phyloP scores from a whole-genome alignment of 192 early-diverging fungal species.

The Podila minutissima region DNA sequence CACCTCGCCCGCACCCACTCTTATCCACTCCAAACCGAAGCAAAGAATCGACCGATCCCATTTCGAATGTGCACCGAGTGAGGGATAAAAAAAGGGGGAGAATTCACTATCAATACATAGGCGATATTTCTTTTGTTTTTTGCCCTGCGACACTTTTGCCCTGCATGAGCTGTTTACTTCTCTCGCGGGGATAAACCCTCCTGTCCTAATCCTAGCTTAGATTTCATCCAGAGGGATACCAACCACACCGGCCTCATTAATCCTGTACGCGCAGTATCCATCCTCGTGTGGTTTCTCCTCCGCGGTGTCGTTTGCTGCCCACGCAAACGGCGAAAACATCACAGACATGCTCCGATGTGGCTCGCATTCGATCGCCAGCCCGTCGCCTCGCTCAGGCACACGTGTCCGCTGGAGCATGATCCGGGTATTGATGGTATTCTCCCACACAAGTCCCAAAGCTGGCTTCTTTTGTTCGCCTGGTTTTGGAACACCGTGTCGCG shows the following conservation, averaged over 20 bases:
- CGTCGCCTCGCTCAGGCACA: conserved; percentile 20
- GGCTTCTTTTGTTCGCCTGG: conserved; percentile 67
- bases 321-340: conserved; percentile 25
- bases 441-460: conserved; percentile 77
- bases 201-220: background rate
- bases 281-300: background rate
- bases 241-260: conserved; percentile 28
- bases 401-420: conserved; percentile 61
- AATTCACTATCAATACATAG: too few relatives aligned
- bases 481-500: conserved; percentile 3
- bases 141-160: too few relatives aligned
- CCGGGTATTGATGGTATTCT: conserved; percentile 76
- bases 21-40: too few relatives aligned
- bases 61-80: too few relatives aligned
- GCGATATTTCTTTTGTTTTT: too few relatives aligned
- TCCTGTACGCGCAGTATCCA: conserved; percentile 28
- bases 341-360: conserved; percentile 34
- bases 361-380: background rate
- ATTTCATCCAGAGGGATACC: conserved; percentile 5
- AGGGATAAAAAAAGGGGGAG: too few relatives aligned
- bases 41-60: too few relatives aligned
- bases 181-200: too few relatives aligned
- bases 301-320: conserved; percentile 8
- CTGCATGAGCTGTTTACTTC: too few relatives aligned
- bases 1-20: too few relatives aligned